phyloP scores from a whole-genome alignment of 2,329 filamentous ascomycete species.

The Cladosporium halotolerans region DNA sequence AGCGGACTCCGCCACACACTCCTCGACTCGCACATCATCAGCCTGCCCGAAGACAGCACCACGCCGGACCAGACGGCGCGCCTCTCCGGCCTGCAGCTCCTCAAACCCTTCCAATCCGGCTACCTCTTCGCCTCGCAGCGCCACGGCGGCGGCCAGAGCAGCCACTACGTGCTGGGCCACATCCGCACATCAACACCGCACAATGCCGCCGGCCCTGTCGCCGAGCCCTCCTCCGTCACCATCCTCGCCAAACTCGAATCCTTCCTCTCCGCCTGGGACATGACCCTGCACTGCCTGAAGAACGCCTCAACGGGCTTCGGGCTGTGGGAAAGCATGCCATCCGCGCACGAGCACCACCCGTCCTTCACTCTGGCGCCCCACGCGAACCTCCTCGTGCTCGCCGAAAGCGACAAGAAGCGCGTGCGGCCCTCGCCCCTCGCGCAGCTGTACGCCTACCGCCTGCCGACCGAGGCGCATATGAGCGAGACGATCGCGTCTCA shows the following conservation, averaged over 20 bases:
- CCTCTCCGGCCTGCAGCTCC: conserved; percentile 26
- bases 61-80: conserved; percentile 14
- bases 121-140: conserved; percentile 27
- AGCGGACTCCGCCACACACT: conserved; percentile 26
- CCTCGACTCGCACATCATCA: conserved; percentile 25
- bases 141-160: conserved; percentile 24
- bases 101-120: conserved; percentile 23
- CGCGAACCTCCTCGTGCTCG: conserved; percentile 22
- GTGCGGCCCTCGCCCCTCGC: conserved; percentile 21
- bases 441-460: conserved; percentile 26
- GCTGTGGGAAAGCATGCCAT: conserved; percentile 28
- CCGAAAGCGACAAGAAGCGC: conserved; percentile 27
- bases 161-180: conserved; percentile 26
- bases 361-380: conserved; percentile 21
- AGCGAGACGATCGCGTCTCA: conserved; percentile 13
- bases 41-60: conserved; percentile 5
- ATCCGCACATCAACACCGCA: conserved; percentile 17
- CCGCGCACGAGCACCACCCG: conserved; percentile 28
- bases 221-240: conserved; percentile 20
- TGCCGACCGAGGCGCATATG: conserved; percentile 20
- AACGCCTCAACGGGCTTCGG: conserved; percentile 20
- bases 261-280: conserved; percentile 25
- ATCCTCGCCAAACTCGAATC: conserved; percentile 26
- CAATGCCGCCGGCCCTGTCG: conserved; percentile 14
- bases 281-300: conserved; percentile 17